Percentiles rank a stretch among this genome's conserved stretches.
Conservation (phyloP, 2,329 filamentous ascomycete species). For the Apiospora sp. region DNA sequence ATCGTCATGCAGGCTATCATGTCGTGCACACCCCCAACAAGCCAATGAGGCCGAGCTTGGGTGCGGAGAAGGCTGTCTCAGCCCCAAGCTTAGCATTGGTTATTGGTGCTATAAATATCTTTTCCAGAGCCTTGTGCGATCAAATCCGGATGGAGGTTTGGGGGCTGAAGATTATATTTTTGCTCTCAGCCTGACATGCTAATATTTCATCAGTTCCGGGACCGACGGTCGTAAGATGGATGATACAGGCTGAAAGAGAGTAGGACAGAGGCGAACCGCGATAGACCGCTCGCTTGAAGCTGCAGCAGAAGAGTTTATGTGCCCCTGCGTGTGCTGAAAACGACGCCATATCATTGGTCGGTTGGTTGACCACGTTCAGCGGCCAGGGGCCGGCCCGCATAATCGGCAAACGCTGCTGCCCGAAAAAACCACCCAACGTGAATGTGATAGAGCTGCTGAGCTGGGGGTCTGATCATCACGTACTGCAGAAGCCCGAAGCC, state of each 20-base stretch:
- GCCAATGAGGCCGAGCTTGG: neutral
- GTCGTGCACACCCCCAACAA: neutral
- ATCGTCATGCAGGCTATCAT: neutral
- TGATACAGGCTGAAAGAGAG: neutral
- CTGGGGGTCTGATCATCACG: neutral
- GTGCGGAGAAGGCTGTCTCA: constrained; percentile 14
- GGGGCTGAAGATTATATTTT: neutral
- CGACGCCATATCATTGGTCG: neutral
- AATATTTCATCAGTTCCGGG: neutral
- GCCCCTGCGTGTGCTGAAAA: neutral
- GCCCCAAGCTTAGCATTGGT: neutral
- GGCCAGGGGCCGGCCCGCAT: constrained; percentile 9
- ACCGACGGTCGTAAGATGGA: too few species aligned
- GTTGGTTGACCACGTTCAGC: constrained; percentile 3
- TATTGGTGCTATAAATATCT: neutral
- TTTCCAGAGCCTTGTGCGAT: neutral
- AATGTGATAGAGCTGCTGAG: neutral
- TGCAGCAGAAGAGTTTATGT: neutral
- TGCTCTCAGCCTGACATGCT: neutral
- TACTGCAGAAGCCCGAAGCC: neutral
- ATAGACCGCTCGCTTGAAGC: neutral
- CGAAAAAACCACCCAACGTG: neutral
- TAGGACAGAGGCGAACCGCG: too few species aligned
- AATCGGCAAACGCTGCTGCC: constrained; percentile 1
- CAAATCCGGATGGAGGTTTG: neutral